Conservation (phyloP, 192 early-diverging fungal genomes). For the Gryganskiella cystojenkinii region DNA sequence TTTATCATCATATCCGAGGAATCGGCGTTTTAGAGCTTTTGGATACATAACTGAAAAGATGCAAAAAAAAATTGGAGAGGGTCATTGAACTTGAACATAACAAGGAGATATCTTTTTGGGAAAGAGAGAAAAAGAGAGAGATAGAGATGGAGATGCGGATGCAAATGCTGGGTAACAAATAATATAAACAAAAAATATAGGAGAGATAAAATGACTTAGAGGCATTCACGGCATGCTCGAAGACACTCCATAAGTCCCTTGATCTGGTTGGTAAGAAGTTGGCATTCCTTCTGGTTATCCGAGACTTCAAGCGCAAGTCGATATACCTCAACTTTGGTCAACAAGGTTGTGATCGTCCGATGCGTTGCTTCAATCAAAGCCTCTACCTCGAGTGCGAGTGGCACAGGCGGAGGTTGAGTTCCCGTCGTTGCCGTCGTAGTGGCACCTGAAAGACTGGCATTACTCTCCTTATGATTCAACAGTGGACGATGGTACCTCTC, state of each 20-base stretch:
- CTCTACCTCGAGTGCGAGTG: constrained; percentile 20
- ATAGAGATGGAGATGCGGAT: too few relatives aligned
- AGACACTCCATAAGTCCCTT: constrained; percentile 43
- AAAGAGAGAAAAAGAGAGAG: too few relatives aligned
- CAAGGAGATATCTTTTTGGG: too few relatives aligned
- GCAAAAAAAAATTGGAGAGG: too few relatives aligned
- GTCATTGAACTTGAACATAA: too few relatives aligned
- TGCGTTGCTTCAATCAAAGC: constrained; percentile 26
- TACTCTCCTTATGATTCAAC: too few relatives aligned
- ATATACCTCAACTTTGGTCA: constrained; percentile 35
- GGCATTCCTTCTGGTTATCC: constrained; percentile 36
- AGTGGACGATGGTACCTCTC: constrained; percentile 6
- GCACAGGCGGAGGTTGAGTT: constrained; percentile 3
- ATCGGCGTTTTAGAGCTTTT: too few relatives aligned
- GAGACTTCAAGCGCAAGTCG: constrained; percentile 34
- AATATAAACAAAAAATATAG: too few relatives aligned
- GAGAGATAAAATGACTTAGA: background rate
- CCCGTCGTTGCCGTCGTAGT: background rate
- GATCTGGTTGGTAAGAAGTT: constrained; percentile 26
- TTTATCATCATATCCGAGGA: too few relatives aligned
- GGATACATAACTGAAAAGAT: too few relatives aligned
- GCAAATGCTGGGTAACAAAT: too few relatives aligned
- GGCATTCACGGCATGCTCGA: constrained; percentile 36
- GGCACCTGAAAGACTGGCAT: background rate
- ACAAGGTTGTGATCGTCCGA: constrained; percentile 26